Conservation (phyloP, 805 yeast genomes). For the Candida chauliodis region DNA sequence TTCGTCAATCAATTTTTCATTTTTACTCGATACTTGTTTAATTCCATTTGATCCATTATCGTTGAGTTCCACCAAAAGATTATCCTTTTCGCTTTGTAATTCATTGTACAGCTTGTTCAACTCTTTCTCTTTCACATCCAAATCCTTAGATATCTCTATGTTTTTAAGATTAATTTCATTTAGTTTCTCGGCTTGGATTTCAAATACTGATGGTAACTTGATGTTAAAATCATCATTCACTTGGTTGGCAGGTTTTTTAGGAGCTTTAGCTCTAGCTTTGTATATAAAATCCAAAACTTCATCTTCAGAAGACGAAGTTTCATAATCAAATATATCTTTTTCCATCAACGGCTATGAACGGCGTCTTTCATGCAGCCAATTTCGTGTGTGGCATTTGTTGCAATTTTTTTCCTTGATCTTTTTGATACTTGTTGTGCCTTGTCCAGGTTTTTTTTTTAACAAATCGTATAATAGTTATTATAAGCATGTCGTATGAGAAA, state of each 20-base stretch:
- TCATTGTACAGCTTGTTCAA: slow-evolving; percentile 14
- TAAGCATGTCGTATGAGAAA: slow-evolving; percentile 36
- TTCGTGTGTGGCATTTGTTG: slow-evolving; percentile 3
- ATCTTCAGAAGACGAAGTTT: slow-evolving; percentile 4
- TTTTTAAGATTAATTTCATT: slow-evolving; percentile 19
- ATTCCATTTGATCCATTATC: slow-evolving; percentile 25
- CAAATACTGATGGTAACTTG: slow-evolving; percentile 27
- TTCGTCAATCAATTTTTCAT: slow-evolving; percentile 18
- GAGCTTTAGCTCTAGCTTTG: background rate
- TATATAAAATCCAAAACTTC: background rate
- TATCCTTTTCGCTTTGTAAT: slow-evolving; percentile 13
- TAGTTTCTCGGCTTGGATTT: slow-evolving; percentile 24
- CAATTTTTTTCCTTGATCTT: too few species aligned
- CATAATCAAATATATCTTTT: slow-evolving; percentile 4
- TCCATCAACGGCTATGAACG: slow-evolving; percentile 1
- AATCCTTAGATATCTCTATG: slow-evolving; percentile 16
- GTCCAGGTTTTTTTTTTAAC: too few species aligned
- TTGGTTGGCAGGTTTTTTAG: background rate
- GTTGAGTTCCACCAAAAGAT: slow-evolving; percentile 25
- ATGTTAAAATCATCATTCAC: slow-evolving; percentile 16
- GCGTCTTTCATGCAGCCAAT: slow-evolving; percentile 1
- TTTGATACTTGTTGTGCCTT: too few species aligned
- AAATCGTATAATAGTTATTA: background rate
- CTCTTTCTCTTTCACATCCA: slow-evolving; percentile 16
- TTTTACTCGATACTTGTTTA: slow-evolving; percentile 16